phyloP scores from a whole-genome alignment of 441 rosid species.

The Melianthus villosus region DNA sequence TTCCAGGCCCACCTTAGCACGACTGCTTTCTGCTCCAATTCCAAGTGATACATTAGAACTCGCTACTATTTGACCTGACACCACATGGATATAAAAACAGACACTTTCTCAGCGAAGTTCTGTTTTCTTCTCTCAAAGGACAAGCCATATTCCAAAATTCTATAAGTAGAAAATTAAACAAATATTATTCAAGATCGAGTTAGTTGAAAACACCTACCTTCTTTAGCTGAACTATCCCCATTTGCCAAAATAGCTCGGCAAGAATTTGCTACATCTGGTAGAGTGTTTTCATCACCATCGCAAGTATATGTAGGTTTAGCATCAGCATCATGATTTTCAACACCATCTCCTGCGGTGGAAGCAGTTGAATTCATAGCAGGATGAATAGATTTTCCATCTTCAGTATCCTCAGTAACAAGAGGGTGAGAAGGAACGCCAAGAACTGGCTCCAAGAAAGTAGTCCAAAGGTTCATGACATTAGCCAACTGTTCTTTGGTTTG shows the following conservation, averaged over 20 bases:
- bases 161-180: too few relatives aligned
- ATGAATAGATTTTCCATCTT: slow-evolving; percentile 54
- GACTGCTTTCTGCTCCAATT: too few relatives aligned
- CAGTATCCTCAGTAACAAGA: slow-evolving; percentile 72
- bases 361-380: slow-evolving; percentile 30
- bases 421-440: slow-evolving; percentile 74
- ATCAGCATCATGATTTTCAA: slow-evolving; percentile 24
- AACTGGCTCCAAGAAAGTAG: slow-evolving; percentile 73
- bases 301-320: slow-evolving; percentile 36
- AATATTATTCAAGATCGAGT: too few relatives aligned
- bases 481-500: slow-evolving; percentile 74
- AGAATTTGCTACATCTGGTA: slow-evolving; percentile 46
- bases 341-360: too few relatives aligned
- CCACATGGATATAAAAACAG: too few relatives aligned
- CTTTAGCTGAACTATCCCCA: slow-evolving; percentile 44
- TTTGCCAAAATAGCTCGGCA: slow-evolving; percentile 22
- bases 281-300: slow-evolving; percentile 37
- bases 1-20: too few relatives aligned
- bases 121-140: too few relatives aligned
- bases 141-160: too few relatives aligned
- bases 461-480: slow-evolving; percentile 87
- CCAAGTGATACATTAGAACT: too few relatives aligned
- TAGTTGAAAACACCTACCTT: too few relatives aligned
- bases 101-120: too few relatives aligned
- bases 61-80: too few relatives aligned